A percentile compares a stretch with the other conserved stretches of the same genome.
phyloP scores from a whole-genome alignment of 345 rosid species.

The Salix koriyanagi region DNA sequence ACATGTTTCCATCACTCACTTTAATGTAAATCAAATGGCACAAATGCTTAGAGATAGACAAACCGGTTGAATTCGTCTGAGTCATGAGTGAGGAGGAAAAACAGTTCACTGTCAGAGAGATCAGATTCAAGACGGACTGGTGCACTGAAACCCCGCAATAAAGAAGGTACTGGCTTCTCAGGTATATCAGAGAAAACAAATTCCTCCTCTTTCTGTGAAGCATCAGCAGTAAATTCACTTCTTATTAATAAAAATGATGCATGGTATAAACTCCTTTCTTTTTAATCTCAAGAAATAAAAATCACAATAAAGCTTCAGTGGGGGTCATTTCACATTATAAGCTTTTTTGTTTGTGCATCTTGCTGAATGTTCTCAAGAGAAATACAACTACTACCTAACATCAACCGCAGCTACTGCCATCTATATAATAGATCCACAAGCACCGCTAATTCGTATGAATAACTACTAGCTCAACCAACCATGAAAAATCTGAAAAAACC shows the following conservation, averaged over 20 bases:
- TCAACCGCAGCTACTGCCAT: background rate
- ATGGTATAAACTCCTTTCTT: background rate
- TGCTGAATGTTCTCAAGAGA: background rate
- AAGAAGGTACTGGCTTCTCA: slow-evolving; percentile 83
- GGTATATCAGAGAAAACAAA: slow-evolving; percentile 68
- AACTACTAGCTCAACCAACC: background rate
- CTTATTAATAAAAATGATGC: background rate
- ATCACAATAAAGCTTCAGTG: background rate
- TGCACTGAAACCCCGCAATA: slow-evolving; percentile 86
- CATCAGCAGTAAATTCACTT: slow-evolving; percentile 18
- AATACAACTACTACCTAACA: no score
- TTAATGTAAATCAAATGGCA: background rate
- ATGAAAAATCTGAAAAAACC: no score
- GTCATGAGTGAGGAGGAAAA: slow-evolving; percentile 93
- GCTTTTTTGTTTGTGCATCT: background rate
- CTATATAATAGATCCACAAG: background rate
- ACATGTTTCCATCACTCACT: slow-evolving; percentile 2
- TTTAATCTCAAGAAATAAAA: background rate
- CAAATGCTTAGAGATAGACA: slow-evolving; percentile 21
- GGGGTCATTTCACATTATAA: background rate
- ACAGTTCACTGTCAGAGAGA: slow-evolving; percentile 66
- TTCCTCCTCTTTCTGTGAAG: slow-evolving; percentile 85
- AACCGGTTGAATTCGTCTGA: slow-evolving; percentile 95
- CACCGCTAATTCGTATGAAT: background rate
- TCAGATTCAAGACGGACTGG: slow-evolving; percentile 87